Evolutionary conservation across 805 yeast genomes (phyloP).

Genomic region (Kodamaea jinghongensis): DNA sequence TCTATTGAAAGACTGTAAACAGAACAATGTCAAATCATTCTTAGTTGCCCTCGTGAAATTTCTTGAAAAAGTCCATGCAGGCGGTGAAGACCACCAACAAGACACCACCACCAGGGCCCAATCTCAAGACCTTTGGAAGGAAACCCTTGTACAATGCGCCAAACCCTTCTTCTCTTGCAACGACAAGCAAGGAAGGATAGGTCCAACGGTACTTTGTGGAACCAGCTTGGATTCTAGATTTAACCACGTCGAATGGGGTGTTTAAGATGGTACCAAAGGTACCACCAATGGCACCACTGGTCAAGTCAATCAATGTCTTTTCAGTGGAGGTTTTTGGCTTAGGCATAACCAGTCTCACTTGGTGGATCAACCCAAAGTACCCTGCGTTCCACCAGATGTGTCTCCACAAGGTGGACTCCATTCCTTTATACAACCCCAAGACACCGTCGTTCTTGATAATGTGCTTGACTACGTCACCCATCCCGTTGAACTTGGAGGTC

Average conservation of each 20-base stretch:
- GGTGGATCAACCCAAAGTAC: conserved; percentile 92
- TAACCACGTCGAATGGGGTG: conserved; percentile 97
- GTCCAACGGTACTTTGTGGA: conserved; percentile 92
- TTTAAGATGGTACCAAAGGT: conserved; percentile 91
- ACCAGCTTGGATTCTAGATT: conserved; percentile 93
- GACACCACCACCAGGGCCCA: conserved; percentile 99
- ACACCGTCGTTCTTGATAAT: conserved; percentile 75
- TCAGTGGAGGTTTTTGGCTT: conserved; percentile 66
- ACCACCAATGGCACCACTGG: conserved; percentile 96
- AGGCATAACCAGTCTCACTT: conserved; percentile 77
- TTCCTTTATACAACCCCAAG: conserved; percentile 85
- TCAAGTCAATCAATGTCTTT: conserved; percentile 80
- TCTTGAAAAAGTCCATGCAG: conserved; percentile 90
- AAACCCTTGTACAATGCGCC: conserved; percentile 92
- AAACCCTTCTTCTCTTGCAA: conserved; percentile 89
- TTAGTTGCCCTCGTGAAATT: conserved; percentile 28
- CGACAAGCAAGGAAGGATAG: conserved; percentile 68
- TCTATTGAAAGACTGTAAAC: neutral
- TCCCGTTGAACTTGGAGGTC: conserved; percentile 76
- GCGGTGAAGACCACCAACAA: conserved; percentile 93
- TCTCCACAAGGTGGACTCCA: conserved; percentile 97
- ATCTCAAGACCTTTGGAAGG: conserved; percentile 92
- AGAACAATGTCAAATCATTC: too few species aligned
- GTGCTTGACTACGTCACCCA: conserved; percentile 73
- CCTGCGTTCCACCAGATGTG: conserved; percentile 98